These are phyloP conservation scores for Tritrichomonas foetus DNA, from an alignment of 208 protist genomes.

Conservation along the genomic window DNA sequence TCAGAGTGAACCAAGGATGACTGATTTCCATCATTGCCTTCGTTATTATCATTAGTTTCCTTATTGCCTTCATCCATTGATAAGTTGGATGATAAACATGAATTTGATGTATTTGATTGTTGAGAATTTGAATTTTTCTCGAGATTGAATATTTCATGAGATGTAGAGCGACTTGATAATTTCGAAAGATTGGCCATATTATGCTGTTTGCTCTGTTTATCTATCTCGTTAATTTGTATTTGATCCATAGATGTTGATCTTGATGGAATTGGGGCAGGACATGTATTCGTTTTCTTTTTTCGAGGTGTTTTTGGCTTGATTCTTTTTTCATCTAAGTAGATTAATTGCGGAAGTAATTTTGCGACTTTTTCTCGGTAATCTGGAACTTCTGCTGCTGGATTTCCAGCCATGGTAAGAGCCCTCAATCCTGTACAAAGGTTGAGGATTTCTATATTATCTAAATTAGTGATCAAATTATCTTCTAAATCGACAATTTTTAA, in stretches of 20 bases:
- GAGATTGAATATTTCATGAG: too few relatives aligned
- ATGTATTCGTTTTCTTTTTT: background rate
- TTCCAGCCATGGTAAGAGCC: background rate
- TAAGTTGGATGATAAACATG: too few relatives aligned
- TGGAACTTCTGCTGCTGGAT: background rate
- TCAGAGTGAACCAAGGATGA: too few relatives aligned
- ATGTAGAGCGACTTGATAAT: too few relatives aligned
- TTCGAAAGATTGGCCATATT: background rate
- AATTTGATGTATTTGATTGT: too few relatives aligned
- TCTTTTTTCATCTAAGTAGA: conserved; percentile 27
- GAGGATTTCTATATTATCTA: background rate
- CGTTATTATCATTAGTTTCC: too few relatives aligned
- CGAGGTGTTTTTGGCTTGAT: background rate
- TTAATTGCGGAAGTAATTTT: background rate
- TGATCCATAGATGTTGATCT: background rate
- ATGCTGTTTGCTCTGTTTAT: background rate
- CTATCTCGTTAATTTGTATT: background rate
- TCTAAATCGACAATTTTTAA: background rate
- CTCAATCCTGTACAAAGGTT: background rate
- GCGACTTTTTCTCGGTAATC: conserved; percentile 11
- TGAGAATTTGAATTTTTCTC: too few relatives aligned
- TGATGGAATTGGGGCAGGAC: background rate
- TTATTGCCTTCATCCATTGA: too few relatives aligned
- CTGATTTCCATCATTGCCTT: too few relatives aligned
- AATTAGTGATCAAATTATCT: background rate